These are phyloP conservation scores for Ramaria sp. DNA, from an alignment of 768 basidiomycete species.

Conservation along the genomic window DNA sequence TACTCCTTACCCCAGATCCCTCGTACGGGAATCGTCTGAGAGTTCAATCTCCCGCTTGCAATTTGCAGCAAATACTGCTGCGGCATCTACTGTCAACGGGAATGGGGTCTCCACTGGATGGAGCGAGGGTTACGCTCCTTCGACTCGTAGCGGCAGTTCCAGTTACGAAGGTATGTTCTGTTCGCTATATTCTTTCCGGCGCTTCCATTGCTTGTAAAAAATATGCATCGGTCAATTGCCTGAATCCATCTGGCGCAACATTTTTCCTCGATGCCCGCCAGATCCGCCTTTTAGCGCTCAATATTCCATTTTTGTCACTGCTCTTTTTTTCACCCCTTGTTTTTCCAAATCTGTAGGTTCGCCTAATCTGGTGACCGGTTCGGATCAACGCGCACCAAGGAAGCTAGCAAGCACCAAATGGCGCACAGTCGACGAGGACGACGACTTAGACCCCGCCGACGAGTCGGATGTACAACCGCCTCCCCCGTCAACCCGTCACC, in stretches of 20 bases:
- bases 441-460: conserved; percentile 34
- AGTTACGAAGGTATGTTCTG: conserved; percentile 2
- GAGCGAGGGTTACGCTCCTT: background rate
- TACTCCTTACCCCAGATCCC: conserved; percentile 40
- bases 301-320: conserved; percentile 29
- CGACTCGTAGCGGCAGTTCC: background rate
- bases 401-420: background rate
- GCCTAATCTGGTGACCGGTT: conserved; percentile 63
- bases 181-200: background rate
- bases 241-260: background rate
- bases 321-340: conserved; percentile 38
- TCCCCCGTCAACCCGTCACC: background rate
- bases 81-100: background rate
- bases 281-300: background rate
- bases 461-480: conserved; percentile 45
- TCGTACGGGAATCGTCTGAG: conserved; percentile 31
- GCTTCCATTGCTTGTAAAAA: background rate
- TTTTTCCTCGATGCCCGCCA: background rate
- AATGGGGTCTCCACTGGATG: background rate
- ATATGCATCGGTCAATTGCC: background rate
- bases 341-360: conserved; percentile 19
- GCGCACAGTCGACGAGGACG: conserved; percentile 24
- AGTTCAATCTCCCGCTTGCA: conserved; percentile 6
- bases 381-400: conserved; percentile 30
- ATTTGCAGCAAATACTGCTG: conserved; percentile 1